These are phyloP conservation scores for Phytophthora macrochlamydospora DNA, from an alignment of 352 stramenopile species.

Conservation along the genomic window DNA sequence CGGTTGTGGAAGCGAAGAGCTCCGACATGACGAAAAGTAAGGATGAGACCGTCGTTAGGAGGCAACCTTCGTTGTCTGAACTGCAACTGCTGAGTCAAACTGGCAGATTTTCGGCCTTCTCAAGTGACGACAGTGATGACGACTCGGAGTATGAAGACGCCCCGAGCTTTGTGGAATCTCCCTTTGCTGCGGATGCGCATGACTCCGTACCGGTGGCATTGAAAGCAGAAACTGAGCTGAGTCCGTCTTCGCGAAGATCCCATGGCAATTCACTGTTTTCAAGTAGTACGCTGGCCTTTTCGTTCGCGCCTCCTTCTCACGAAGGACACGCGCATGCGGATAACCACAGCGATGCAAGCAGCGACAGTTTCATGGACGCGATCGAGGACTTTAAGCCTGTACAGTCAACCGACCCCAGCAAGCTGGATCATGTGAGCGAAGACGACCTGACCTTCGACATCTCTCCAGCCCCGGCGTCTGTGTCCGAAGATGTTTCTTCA, in stretches of 20 bases:
- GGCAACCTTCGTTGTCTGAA: slow-evolving; percentile 47
- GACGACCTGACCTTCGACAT: slow-evolving; percentile 16
- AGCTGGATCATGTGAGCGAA: slow-evolving; percentile 15
- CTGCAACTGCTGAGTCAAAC: slow-evolving; percentile 53
- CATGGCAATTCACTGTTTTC: slow-evolving; percentile 12
- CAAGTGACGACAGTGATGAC: slow-evolving; percentile 43
- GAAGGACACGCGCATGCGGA: slow-evolving; percentile 17
- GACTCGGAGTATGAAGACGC: slow-evolving; percentile 39
- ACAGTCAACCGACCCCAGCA: slow-evolving; percentile 6
- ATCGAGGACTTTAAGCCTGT: slow-evolving; percentile 32
- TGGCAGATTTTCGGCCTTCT: slow-evolving; percentile 50
- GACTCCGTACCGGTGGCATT: neutral
- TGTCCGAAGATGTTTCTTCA: neutral
- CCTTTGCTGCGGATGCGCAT: slow-evolving; percentile 1
- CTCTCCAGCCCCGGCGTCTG: neutral
- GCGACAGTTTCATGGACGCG: slow-evolving; percentile 35
- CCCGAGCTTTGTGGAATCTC: slow-evolving; percentile 22
- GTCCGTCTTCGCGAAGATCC: slow-evolving; percentile 9
- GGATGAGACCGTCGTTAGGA: slow-evolving; percentile 15
- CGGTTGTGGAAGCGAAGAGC: neutral
- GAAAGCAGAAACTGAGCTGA: slow-evolving; percentile 5
- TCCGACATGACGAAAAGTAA: neutral
- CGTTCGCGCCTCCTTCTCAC: slow-evolving; percentile 18
- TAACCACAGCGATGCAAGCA: slow-evolving; percentile 34
- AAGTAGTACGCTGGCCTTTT: slow-evolving; percentile 11